Percentiles rank a stretch among this genome's conserved stretches.
These are phyloP conservation scores for Acer campestre DNA, from an alignment of 345 rosid genomes.

Conservation along the genomic window DNA sequence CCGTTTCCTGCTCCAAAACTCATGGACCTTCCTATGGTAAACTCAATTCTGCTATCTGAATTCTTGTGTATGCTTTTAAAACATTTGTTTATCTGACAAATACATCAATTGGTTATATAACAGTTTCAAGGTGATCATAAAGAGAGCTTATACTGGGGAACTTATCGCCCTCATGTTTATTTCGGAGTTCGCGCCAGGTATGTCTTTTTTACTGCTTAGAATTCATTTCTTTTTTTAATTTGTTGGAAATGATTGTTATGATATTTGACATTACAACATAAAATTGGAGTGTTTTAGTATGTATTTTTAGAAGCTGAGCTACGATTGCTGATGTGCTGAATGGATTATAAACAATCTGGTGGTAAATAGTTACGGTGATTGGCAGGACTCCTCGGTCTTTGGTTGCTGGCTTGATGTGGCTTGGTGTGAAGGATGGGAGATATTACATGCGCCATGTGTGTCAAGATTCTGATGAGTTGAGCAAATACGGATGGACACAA, in stretches of 20 bases:
- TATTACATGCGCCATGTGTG: slow-evolving; percentile 75
- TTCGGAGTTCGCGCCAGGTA: slow-evolving; percentile 90
- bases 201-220: not conserved
- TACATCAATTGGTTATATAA: slow-evolving; percentile 18
- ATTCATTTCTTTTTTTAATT: not conserved
- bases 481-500: slow-evolving; percentile 77
- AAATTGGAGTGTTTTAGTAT: not conserved
- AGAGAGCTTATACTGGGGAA: slow-evolving; percentile 90
- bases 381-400: slow-evolving; percentile 77
- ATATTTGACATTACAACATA: not conserved
- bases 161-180: slow-evolving; percentile 84
- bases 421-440: slow-evolving; percentile 71
- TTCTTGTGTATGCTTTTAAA: not conserved
- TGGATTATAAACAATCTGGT: not conserved
- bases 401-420: slow-evolving; percentile 94
- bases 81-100: not conserved
- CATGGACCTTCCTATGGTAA: slow-evolving; percentile 70
- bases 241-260: not conserved
- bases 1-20: slow-evolving; percentile 83
- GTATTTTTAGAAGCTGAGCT: not conserved
- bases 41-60: not conserved
- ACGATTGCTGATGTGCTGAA: not conserved
- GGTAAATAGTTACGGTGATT: slow-evolving; percentile 24
- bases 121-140: slow-evolving; percentile 90
- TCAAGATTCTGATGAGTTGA: slow-evolving; percentile 68